Evolutionary conservation across 257 asterid species (phyloP), one percentile per base, ranked within the genome.

Genomic region (Coffea eugenioides): DNA sequence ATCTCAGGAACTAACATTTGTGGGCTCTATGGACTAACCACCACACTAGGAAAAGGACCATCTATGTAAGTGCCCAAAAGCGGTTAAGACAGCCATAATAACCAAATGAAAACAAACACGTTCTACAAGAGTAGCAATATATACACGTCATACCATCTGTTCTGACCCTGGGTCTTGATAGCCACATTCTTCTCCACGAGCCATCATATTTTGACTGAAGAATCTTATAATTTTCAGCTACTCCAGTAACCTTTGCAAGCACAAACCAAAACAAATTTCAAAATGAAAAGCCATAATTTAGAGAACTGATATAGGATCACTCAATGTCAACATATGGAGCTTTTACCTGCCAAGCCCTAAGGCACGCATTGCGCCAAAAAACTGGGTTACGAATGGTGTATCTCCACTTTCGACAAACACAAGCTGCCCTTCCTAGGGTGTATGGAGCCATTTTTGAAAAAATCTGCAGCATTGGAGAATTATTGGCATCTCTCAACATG

Each of bases 171-270:
- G 99, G 99, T 80, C 98, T 91, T 84, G 83, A 85, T 79, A 95
- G 95, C 99, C 99, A 95, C 99, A 95, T 95, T 88, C 88, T 93
- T 86, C 92, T 92, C 99, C 99, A 95, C n/a, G 97, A 93, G 77
- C 98, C 96, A 86, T 89, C 87, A 84, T 91, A 95, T 51, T 65
- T 75, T 6, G 87, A 89, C 59, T 93, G 97, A 39, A 95, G 89
- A 82, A 85, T 84, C 86, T 87, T 88, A 81, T 89, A 95, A 84
- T 92, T 93, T 82, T 92, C 97, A 78, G 83, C 88, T 52, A 93
- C 81, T 72, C 97, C 97, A 77, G 87, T 70, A 74, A 83, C 59
- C 99, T 95, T 80, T 77, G 81, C 6, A 77, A 25, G 73, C 74
- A 52, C 80, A 66, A 52, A 20, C 56, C 14, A 39, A 21, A 57